A percentile compares a stretch with the other conserved stretches of the same genome.
Conservation (phyloP, 1,284 basidiomycete genomes). For the Apiotrichum porosum region DNA sequence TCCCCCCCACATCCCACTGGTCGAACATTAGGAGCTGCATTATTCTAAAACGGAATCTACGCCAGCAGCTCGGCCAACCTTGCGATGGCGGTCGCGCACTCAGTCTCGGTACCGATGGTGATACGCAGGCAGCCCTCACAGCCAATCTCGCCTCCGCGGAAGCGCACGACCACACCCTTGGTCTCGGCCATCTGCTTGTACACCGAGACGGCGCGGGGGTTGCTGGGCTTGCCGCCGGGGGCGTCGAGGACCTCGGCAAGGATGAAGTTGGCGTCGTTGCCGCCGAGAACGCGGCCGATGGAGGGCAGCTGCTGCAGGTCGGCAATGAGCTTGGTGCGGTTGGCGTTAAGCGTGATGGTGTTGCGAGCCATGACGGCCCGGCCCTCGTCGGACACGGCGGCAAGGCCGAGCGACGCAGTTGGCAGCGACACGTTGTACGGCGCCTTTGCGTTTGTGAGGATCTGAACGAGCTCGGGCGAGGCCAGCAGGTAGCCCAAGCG, state of each 20-base stretch:
- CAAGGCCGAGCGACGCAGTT: conserved; percentile 74
- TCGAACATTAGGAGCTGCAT: no score
- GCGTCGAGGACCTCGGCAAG: conserved; percentile 69
- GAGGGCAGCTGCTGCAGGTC: conserved; percentile 50
- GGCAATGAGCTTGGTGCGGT: conserved; percentile 57
- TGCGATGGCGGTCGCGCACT: conserved; percentile 60
- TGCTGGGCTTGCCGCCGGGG: conserved; percentile 58
- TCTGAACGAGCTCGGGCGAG: conserved; percentile 81
- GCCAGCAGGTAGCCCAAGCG: conserved; percentile 85
- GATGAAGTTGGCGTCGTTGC: conserved; percentile 88
- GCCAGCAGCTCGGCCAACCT: conserved; percentile 38
- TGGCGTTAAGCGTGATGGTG: conserved; percentile 58
- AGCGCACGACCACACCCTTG: conserved; percentile 84
- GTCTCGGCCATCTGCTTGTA: conserved; percentile 84
- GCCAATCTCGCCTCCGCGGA: conserved; percentile 77
- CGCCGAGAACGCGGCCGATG: conserved; percentile 70
- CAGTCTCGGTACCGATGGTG: conserved; percentile 80
- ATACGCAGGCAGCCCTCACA: conserved; percentile 85
- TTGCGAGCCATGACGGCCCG: conserved; percentile 64
- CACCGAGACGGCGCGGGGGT: conserved; percentile 61
- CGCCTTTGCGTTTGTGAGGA: conserved; percentile 93
- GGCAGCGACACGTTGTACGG: conserved; percentile 96
- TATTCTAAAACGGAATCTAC: no score
- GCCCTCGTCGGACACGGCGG: conserved; percentile 67
- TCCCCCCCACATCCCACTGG: no score